A percentile compares a stretch with the other conserved stretches of the same genome.
Evolutionary conservation across 108 stramenopile species (phyloP).

Genomic region (Skeletonema tropicum): DNA sequence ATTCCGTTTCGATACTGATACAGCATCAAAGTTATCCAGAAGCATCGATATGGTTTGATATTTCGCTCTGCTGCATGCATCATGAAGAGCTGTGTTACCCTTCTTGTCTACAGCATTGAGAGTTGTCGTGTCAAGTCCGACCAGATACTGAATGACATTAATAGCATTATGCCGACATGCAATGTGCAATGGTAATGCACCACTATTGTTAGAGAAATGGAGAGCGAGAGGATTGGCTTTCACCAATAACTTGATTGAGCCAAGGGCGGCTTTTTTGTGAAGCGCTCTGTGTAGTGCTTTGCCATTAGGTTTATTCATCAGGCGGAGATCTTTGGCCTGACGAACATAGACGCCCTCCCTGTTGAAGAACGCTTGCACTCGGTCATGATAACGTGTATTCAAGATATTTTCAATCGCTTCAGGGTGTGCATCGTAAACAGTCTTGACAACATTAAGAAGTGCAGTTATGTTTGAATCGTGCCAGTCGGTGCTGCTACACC

Average conservation of each 20-base stretch:
- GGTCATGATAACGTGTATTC: too few relatives aligned
- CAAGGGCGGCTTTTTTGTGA: background rate
- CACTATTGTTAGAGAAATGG: background rate
- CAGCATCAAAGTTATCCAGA: too few relatives aligned
- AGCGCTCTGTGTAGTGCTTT: background rate
- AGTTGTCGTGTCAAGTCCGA: background rate
- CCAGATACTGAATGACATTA: background rate
- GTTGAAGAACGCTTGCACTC: too few relatives aligned
- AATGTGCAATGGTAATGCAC: background rate
- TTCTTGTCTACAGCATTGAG: background rate
- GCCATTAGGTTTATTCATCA: background rate
- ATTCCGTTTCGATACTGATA: too few relatives aligned
- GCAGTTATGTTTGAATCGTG: too few relatives aligned
- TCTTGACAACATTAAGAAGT: too few relatives aligned
- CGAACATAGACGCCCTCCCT: too few relatives aligned
- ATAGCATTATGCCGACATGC: background rate
- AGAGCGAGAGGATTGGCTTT: background rate
- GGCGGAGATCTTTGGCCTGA: too few relatives aligned
- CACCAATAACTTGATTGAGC: background rate
- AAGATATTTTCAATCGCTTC: too few relatives aligned
- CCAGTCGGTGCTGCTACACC: too few relatives aligned
- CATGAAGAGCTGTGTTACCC: background rate
- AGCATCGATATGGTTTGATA: too few relatives aligned
- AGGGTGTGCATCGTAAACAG: too few relatives aligned
- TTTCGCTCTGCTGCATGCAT: background rate